A percentile compares a stretch with the other conserved stretches of the same genome.
Evolutionary conservation across 2,329 filamentous ascomycete genomes (phyloP).

Genomic region (Apiospora pterosperma): DNA sequence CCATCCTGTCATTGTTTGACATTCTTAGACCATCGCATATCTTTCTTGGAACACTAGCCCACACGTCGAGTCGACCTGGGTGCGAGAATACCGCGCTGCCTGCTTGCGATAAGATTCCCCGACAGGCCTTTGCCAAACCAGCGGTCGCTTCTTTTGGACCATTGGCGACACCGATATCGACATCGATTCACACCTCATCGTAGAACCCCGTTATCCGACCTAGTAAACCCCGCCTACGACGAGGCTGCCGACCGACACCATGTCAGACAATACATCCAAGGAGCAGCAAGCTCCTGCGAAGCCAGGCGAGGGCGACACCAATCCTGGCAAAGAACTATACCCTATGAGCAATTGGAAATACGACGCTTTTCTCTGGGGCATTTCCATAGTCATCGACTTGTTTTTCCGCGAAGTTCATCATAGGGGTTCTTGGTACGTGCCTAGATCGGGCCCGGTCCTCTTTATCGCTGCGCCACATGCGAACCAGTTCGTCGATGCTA

Average conservation of each 20-base stretch:
- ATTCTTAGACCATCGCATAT: background rate
- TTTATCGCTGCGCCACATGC: conserved; percentile 97
- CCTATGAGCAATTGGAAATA: conserved; percentile 74
- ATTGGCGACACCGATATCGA: background rate
- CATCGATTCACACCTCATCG: background rate
- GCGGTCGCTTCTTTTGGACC: background rate
- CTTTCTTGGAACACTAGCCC: background rate
- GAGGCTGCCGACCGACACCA: conserved; percentile 4
- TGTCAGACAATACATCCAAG: conserved; percentile 12
- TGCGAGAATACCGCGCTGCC: background rate
- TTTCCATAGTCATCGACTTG: conserved; percentile 83
- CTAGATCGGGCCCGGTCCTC: conserved; percentile 81
- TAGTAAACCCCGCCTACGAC: background rate
- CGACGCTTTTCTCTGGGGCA: conserved; percentile 72
- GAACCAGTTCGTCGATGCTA: conserved; percentile 93
- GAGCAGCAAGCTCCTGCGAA: conserved; percentile 6
- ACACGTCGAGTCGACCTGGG: background rate
- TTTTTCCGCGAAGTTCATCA: conserved; percentile 99
- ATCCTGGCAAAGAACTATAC: conserved; percentile 51
- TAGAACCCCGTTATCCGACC: background rate
- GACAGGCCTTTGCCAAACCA: background rate
- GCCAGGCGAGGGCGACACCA: conserved; percentile 10
- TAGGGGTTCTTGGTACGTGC: conserved; percentile 91
- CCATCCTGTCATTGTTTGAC: background rate
- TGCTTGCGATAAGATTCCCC: background rate